These are phyloP conservation scores for Rhodomyrtus tomentosa DNA, from an alignment of 345 rosid genomes.

Conservation along the genomic window DNA sequence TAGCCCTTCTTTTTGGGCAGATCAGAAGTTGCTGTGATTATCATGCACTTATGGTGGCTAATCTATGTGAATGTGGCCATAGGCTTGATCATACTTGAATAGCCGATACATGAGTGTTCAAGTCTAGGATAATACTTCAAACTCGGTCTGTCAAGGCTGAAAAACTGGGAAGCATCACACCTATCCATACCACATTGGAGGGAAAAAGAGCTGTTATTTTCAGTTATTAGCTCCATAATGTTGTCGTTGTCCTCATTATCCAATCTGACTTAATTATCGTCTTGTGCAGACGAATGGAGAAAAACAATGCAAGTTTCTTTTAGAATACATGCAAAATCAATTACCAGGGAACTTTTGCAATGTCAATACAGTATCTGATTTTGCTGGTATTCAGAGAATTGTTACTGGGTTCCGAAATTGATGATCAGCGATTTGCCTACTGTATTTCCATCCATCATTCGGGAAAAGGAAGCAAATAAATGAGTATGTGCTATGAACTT, in stretches of 20 bases:
- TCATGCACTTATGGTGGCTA: background rate
- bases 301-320: slow-evolving; percentile 59
- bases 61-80: background rate
- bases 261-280: background rate
- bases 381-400: slow-evolving; percentile 55
- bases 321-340: slow-evolving; percentile 34
- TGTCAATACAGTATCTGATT: slow-evolving; percentile 47
- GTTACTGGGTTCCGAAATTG: slow-evolving; percentile 44
- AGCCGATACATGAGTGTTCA: background rate
- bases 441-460: background rate
- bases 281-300: slow-evolving; percentile 67
- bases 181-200: background rate
- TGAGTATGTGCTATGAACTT: background rate
- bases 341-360: slow-evolving; percentile 32
- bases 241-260: background rate
- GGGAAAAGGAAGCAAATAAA: background rate
- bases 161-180: background rate
- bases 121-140: background rate
- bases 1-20: background rate
- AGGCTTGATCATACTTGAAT: background rate
- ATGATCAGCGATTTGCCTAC: background rate
- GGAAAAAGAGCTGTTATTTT: background rate
- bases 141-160: background rate
- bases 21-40: background rate
- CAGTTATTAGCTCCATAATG: background rate